phyloP scores from a whole-genome alignment of 2,329 filamentous ascomycete species.

The Aspergillus cejpii region DNA sequence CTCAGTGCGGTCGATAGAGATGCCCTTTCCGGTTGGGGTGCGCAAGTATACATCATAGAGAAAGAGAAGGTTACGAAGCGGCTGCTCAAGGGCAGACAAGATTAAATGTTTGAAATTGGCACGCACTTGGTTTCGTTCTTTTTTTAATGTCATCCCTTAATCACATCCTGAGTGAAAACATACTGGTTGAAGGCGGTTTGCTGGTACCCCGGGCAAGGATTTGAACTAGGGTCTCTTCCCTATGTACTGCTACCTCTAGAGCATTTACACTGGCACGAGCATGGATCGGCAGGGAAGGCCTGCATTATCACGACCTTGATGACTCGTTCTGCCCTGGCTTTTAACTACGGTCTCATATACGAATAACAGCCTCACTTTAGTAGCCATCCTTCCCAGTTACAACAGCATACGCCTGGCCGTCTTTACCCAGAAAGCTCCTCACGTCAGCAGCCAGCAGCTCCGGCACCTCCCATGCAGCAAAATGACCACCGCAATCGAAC shows the following conservation, averaged over 20 bases:
- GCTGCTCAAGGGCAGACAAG: slow-evolving; percentile 94
- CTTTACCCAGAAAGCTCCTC: slow-evolving; percentile 44
- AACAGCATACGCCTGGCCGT: slow-evolving; percentile 32
- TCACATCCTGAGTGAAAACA: slow-evolving; percentile 12
- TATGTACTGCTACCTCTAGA: background rate
- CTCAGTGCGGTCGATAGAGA: slow-evolving; percentile 95
- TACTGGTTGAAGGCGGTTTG: slow-evolving; percentile 18
- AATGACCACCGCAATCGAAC: slow-evolving; percentile 47
- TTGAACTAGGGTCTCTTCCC: slow-evolving; percentile 14
- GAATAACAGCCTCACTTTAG: background rate
- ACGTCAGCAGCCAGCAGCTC: slow-evolving; percentile 43
- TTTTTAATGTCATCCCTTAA: slow-evolving; percentile 9
- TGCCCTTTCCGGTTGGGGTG: slow-evolving; percentile 94
- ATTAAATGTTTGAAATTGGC: slow-evolving; percentile 49
- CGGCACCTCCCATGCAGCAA: slow-evolving; percentile 49
- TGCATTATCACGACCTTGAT: background rate
- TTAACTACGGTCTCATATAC: no score
- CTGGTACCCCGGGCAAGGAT: slow-evolving; percentile 20
- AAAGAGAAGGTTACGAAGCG: slow-evolving; percentile 99
- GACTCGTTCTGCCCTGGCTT: background rate
- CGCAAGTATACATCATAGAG: slow-evolving; percentile 98
- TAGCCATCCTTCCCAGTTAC: slow-evolving; percentile 35
- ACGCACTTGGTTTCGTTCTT: slow-evolving; percentile 18
- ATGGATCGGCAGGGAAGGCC: background rate
- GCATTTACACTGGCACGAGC: background rate